Evolutionary conservation across 2,329 filamentous ascomycete species (phyloP), one percentile per base, ranked within the genome.

Genomic region (Cytospora leucostoma): DNA sequence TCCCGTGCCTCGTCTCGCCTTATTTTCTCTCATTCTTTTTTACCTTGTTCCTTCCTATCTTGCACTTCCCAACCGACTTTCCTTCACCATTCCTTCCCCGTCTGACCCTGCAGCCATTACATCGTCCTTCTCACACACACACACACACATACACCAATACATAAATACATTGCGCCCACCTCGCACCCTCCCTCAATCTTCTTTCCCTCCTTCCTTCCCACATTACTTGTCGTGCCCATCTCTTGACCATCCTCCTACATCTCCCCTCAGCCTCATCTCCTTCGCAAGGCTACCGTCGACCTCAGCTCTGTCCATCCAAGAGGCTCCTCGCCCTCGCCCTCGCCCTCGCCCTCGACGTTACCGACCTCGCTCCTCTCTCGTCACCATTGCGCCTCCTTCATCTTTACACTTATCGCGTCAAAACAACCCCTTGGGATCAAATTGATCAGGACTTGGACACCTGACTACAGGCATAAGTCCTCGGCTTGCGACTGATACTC

Each of bases 31-130:
- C 67, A 66, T 64, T 65, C 67, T 66, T 65, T 67, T 65, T 66
- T 62, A 64, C 65, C 67, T 66, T 66, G 62, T 69, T 58, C 65
- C 64, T 62, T 66, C 66, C 65, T 66, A 65, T 65, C 57, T 63
- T 69, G 65, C 63, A 61, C 60, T 66, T 59, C 68, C 70, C 68
- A 68, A 65, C 68, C 68, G 68, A 68, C 68, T 74, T 65, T 68
- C 67, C 69, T 70, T 69, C 71, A 67, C 59, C 71, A 62, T 65
- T 66, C 68, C 64, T 69, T 61, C 68, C 68, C 67, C 66, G 63
- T 63, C 67, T 67, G 66, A 68, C 64, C 63, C 70, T 67, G 65
- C 27, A 27, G 27, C 66, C 61, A 67, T 59, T 55, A 58, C 38
- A 62, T 64, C 54, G 65, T 59, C 53, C 57, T 62, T 57, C 65